Percentiles rank a stretch among this genome's conserved stretches.
phyloP scores from a whole-genome alignment of 148 eudicot genomes.

The Selenicereus undatus region DNA sequence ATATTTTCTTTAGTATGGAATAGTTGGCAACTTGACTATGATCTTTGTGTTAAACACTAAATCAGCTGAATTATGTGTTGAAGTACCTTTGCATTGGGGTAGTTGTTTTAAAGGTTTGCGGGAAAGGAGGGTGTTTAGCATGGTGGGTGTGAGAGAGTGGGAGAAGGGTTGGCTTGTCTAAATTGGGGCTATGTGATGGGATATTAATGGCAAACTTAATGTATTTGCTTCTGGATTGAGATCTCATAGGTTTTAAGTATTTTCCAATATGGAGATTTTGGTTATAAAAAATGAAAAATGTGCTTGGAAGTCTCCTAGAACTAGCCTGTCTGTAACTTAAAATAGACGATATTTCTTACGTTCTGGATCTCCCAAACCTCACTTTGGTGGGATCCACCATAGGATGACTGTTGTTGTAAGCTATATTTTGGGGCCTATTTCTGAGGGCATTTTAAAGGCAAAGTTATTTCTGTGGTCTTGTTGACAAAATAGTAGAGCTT shows the following conservation, averaged over 20 bases:
- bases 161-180: too few species aligned
- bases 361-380: background rate
- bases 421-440: too few species aligned
- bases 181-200: too few species aligned
- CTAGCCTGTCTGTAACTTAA: background rate
- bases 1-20: background rate
- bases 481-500: background rate
- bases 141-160: too few species aligned
- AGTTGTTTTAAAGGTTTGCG: too few species aligned
- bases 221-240: background rate
- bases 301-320: background rate
- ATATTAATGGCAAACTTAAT: background rate
- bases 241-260: background rate
- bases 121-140: too few species aligned
- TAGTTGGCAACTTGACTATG: background rate
- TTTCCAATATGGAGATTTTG: background rate
- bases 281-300: background rate
- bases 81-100: too few species aligned
- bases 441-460: background rate
- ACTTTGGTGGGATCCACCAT: background rate
- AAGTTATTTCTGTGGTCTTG: background rate
- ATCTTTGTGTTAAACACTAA: slow-evolving; percentile 1
- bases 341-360: background rate
- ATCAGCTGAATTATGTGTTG: background rate
- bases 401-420: background rate